These are phyloP conservation scores for Mucor irregularis DNA, from an alignment of 371 early-diverging fungal species.

Conservation along the genomic window DNA sequence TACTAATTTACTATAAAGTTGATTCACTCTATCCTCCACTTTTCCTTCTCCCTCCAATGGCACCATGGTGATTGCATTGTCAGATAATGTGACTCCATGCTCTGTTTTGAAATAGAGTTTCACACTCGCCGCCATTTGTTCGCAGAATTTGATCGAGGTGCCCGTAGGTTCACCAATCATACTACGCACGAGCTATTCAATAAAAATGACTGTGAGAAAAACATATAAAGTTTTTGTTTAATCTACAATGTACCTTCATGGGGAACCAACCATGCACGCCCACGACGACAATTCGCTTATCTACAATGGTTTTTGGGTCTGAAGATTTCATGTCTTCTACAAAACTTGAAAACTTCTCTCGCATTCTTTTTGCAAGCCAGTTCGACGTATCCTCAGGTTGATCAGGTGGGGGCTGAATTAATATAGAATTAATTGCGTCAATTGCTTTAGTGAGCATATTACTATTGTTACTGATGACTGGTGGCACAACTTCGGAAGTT, in stretches of 20 bases:
- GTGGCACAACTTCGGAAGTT: not conserved
- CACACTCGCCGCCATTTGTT: constrained; percentile 76
- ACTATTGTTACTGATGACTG: constrained; percentile 12
- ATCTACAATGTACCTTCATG: constrained; percentile 50
- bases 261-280: constrained; percentile 96
- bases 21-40: constrained; percentile 81
- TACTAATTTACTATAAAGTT: constrained; percentile 69
- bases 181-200: constrained; percentile 62
- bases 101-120: constrained; percentile 56
- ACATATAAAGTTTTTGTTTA: no score
- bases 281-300: constrained; percentile 60
- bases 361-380: constrained; percentile 25
- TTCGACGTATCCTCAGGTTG: constrained; percentile 6
- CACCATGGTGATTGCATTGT: constrained; percentile 70
- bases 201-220: not conserved
- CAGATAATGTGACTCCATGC: constrained; percentile 61
- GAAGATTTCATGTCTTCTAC: constrained; percentile 30
- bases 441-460: constrained; percentile 9
- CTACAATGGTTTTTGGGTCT: constrained; percentile 15
- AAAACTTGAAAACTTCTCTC: constrained; percentile 26
- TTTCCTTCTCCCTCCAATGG: constrained; percentile 92
- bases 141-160: constrained; percentile 84
- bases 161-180: constrained; percentile 95
- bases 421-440: constrained; percentile 13
- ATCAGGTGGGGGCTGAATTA: constrained; percentile 15